Evolutionary conservation across 2,329 filamentous ascomycete species (phyloP), one percentile per base, ranked within the genome.

Genomic region (Aureobasidium vineae): DNA sequence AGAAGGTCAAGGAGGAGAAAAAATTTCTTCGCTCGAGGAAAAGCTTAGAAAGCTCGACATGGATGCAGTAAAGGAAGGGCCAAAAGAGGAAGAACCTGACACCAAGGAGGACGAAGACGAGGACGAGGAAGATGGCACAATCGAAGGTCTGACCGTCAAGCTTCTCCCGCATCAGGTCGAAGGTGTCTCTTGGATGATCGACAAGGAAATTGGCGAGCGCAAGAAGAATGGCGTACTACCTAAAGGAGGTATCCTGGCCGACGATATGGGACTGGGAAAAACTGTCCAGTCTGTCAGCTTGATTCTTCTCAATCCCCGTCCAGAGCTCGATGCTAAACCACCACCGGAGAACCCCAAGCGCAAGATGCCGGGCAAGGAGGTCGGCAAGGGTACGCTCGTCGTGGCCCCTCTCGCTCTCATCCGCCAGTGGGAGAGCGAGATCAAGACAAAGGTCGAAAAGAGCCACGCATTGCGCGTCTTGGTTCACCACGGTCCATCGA

Each of bases 221-320:
- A 97, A 95, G 79, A 90, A 89, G 71, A 91, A 90, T 66, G 86
- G 85, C 4, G 82, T 86, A 0, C 85, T 96, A 11, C 92, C 94
- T 36, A 95, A 96, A 72, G 95, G 95, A 41, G 95, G 95, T 21
- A 96, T 99, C 69, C 84, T 99, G 41, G 95, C 95, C 21, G 95
- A 99, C 73, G 95, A 99, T 71, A 96, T 98, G 94, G 94, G 94
- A 70, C 82, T 98, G 16, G 95, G 95, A 67, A 99, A 99, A 82
- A 99, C 95, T 0, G 85, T 99, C 16, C 95, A 99, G 78, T 92
- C 93, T 1, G 90, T 99, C 66, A 88, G 94, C 1, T 83, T 98
- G 38, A 90, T 99, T 49, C 83, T 99, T 43, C 90, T 85, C 65
- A 97, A 98, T 73, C 85, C 87, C 21, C 91, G 90, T 31, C 82